Percentiles rank a stretch among this genome's conserved stretches.
phyloP scores from a whole-genome alignment of 2,329 filamentous ascomycete species.

The Phyllosticta paracitricarpa region DNA sequence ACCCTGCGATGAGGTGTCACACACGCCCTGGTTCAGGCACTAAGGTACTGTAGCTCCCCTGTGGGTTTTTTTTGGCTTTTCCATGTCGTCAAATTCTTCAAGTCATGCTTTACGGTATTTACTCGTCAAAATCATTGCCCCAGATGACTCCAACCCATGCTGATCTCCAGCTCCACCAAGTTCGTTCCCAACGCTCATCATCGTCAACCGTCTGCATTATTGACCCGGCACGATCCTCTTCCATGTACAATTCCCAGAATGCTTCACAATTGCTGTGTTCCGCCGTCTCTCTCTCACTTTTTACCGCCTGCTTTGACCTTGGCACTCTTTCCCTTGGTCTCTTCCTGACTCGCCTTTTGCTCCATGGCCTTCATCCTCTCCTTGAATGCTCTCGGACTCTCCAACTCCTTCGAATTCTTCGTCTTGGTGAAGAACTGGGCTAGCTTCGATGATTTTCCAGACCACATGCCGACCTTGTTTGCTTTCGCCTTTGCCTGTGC shows the following conservation, averaged over 20 bases:
- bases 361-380: constrained; percentile 41
- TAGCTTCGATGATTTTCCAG: constrained; percentile 29
- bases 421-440: constrained; percentile 36
- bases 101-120: not conserved
- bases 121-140: not conserved
- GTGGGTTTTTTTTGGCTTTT: not conserved
- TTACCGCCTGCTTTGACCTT: not conserved
- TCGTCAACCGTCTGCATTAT: not conserved
- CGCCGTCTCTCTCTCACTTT: not conserved
- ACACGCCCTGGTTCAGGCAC: not conserved
- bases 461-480: constrained; percentile 55
- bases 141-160: not conserved
- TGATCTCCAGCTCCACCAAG: not conserved
- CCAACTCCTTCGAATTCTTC: constrained; percentile 41
- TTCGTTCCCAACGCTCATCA: not conserved
- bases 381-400: constrained; percentile 87
- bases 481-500: constrained; percentile 47
- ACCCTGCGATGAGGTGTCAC: not conserved
- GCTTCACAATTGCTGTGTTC: not conserved
- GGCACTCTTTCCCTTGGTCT: constrained; percentile 1
- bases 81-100: not conserved
- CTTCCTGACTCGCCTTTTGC: constrained; percentile 23
- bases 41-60: not conserved
- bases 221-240: not conserved
- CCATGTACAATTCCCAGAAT: not conserved